A percentile compares a stretch with the other conserved stretches of the same genome.
Evolutionary conservation across 2,329 filamentous ascomycete genomes (phyloP).

Genomic region (Westerdykella aurantiaca): DNA sequence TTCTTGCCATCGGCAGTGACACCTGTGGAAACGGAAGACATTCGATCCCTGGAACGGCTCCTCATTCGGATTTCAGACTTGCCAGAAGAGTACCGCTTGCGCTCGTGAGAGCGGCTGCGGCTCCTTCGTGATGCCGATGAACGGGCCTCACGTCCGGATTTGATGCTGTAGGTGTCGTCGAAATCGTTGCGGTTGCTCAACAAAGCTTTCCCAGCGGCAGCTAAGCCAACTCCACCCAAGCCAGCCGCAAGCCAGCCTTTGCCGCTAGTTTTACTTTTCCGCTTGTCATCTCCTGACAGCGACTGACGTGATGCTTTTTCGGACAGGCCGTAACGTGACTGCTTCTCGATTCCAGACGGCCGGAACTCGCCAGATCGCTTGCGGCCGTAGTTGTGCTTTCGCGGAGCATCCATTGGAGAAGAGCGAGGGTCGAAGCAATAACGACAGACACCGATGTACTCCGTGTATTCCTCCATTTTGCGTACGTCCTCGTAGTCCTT

Average conservation of each 20-base stretch:
- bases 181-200: constrained; percentile 50
- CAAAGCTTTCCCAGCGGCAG: constrained; percentile 49
- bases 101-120: constrained; percentile 35
- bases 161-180: constrained; percentile 56
- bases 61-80: constrained; percentile 36
- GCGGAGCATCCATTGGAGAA: constrained; percentile 52
- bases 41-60: constrained; percentile 35
- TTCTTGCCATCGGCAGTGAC: constrained; percentile 32
- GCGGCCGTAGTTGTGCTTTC: constrained; percentile 54
- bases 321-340: constrained; percentile 47
- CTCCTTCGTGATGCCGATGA: constrained; percentile 26
- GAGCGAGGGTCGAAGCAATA: constrained; percentile 59
- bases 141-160: constrained; percentile 44
- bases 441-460: constrained; percentile 60
- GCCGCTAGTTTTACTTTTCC: constrained; percentile 41
- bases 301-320: constrained; percentile 30
- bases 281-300: constrained; percentile 31
- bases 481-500: constrained; percentile 59
- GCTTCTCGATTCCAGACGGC: constrained; percentile 51
- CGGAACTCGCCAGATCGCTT: constrained; percentile 43
- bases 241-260: constrained; percentile 51
- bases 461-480: constrained; percentile 62
- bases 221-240: constrained; percentile 50
- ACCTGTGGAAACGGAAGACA: constrained; percentile 28
- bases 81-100: constrained; percentile 43